Conservation (phyloP, 805 yeast genomes). For the Sugiyamaella boreocaroliniensis region DNA sequence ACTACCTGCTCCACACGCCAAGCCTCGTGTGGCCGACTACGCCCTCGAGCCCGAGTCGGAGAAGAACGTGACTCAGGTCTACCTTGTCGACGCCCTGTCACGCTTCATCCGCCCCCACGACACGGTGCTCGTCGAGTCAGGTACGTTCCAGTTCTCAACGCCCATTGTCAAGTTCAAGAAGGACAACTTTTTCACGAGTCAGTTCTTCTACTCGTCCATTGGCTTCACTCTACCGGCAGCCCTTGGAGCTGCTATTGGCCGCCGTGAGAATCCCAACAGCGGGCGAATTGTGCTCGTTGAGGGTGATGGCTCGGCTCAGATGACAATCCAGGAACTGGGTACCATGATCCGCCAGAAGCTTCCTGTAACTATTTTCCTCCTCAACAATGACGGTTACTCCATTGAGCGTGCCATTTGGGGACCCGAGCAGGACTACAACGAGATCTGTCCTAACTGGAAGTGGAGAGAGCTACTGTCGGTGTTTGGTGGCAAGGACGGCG, state of each 20-base stretch:
- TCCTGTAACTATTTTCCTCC: slow-evolving; percentile 61
- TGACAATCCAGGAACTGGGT: slow-evolving; percentile 83
- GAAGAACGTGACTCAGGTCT: slow-evolving; percentile 35
- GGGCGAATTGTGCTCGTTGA: slow-evolving; percentile 65
- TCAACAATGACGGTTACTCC: slow-evolving; percentile 85
- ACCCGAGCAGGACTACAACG: slow-evolving; percentile 68
- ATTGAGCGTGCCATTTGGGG: slow-evolving; percentile 86
- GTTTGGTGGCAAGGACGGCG: slow-evolving; percentile 36
- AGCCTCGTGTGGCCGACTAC: slow-evolving; percentile 28
- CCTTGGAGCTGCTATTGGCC: slow-evolving; percentile 73
- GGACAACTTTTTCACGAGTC: slow-evolving; percentile 44
- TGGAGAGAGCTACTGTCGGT: slow-evolving; percentile 64
- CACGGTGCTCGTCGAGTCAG: slow-evolving; percentile 71
- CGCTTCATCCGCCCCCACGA: slow-evolving; percentile 54
- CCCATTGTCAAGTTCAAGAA: slow-evolving; percentile 60
- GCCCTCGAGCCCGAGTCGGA: slow-evolving; percentile 12
- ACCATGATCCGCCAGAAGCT: slow-evolving; percentile 53
- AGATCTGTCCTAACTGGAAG: slow-evolving; percentile 73
- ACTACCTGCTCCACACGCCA: slow-evolving; percentile 21
- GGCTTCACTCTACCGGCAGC: slow-evolving; percentile 87
- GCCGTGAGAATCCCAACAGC: slow-evolving; percentile 36
- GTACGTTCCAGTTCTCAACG: slow-evolving; percentile 72
- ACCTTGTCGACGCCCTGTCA: slow-evolving; percentile 38
- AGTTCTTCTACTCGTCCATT: slow-evolving; percentile 75
- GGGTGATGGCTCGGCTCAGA: slow-evolving; percentile 94